These are phyloP conservation scores for Wickerhamia fluorescens DNA, from an alignment of 805 yeast genomes.

Conservation along the genomic window DNA sequence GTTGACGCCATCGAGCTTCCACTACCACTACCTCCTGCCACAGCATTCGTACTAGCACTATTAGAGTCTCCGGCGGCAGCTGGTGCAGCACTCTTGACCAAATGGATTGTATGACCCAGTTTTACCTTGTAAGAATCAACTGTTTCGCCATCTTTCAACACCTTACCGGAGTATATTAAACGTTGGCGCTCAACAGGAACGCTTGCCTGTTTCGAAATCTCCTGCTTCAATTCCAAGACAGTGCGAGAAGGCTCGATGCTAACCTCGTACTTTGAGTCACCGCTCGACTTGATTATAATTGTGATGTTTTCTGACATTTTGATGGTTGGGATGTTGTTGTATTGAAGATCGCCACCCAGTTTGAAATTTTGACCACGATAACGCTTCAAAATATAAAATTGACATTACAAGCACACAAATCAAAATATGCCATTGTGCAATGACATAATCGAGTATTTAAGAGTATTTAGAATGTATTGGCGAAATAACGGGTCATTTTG, in stretches of 20 bases:
- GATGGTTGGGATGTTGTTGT: conserved; percentile 2
- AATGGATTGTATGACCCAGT: conserved; percentile 79
- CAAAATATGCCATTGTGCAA: no score
- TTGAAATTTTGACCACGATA: no score
- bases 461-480: no score
- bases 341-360: no score
- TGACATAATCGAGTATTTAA: no score
- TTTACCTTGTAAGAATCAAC: conserved; percentile 73
- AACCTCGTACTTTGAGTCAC: conserved; percentile 74
- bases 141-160: conserved; percentile 76
- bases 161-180: conserved; percentile 89
- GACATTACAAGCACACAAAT: no score
- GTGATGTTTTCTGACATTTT: conserved; percentile 21
- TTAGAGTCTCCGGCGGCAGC: conserved; percentile 22
- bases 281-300: conserved; percentile 44
- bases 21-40: conserved; percentile 2
- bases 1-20: conserved; percentile 9
- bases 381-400: no score
- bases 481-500: no score
- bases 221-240: conserved; percentile 61
- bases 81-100: conserved; percentile 71
- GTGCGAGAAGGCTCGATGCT: conserved; percentile 46
- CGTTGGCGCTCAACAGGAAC: conserved; percentile 78
- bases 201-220: conserved; percentile 52
- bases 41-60: conserved; percentile 13